Evolutionary conservation across 495 filamentous ascomycete species (phyloP).

Genomic region (Penicillium desertorum): DNA sequence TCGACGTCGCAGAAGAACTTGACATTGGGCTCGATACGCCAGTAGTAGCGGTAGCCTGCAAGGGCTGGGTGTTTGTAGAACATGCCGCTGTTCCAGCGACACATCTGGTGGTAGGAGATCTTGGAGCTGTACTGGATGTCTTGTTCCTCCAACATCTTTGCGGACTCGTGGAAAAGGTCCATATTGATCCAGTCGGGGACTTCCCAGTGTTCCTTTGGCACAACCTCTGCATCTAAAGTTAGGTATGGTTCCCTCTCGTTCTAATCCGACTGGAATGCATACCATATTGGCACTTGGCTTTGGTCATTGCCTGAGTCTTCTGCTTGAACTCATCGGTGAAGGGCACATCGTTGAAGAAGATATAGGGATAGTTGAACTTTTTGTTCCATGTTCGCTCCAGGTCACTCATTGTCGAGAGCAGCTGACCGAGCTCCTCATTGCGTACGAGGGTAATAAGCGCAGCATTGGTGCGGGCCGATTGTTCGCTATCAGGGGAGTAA

Average conservation of each 20-base stretch:
- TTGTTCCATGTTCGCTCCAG: conserved; percentile 94
- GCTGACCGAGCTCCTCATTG: conserved; percentile 80
- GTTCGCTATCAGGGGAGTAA: conserved; percentile 69
- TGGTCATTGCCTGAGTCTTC: conserved; percentile 72
- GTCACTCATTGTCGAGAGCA: conserved; percentile 84
- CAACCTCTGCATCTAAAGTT: conserved; percentile 56
- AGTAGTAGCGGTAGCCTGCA: conserved; percentile 82
- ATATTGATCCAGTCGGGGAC: conserved; percentile 88
- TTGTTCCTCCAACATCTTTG: conserved; percentile 76
- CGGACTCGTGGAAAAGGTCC: conserved; percentile 81
- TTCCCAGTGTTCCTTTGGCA: conserved; percentile 94
- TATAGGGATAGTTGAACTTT: conserved; percentile 99
- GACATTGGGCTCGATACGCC: conserved; percentile 98
- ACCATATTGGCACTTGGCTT: conserved; percentile 84
- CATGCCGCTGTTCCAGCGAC: conserved; percentile 96
- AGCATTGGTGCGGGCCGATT: conserved; percentile 84
- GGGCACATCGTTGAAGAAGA: conserved; percentile 94
- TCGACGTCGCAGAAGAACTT: conserved; percentile 99
- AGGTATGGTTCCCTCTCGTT: conserved; percentile 14
- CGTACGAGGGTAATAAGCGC: conserved; percentile 89
- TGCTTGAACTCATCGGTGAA: conserved; percentile 92
- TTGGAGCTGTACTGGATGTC: conserved; percentile 85
- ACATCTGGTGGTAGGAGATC: conserved; percentile 98
- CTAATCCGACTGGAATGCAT: conserved; percentile 18
- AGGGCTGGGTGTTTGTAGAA: conserved; percentile 97